Base-by-base conservation (phyloP, 176 grass and related monocot species). In the Puccinellia tenuiflora region DNA sequence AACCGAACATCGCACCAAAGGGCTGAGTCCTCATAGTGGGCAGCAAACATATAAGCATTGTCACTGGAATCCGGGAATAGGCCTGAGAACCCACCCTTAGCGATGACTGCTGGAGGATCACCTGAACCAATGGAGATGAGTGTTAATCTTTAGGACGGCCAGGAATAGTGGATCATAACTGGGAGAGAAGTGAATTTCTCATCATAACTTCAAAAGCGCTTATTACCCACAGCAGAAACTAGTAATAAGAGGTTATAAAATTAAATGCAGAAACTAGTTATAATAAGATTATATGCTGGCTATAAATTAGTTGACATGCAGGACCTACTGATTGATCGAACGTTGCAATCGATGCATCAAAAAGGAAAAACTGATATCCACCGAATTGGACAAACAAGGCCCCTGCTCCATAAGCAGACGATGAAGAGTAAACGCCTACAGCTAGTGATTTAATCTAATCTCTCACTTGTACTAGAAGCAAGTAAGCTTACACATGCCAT, bases 41-140 rank as follows among this genome's bases (percentile, higher is more conserved):
- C 6, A 65, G 12, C 9, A 47, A 85, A 62, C 67, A 9, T 3
- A 51, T 97, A 97, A 39, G 95, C 90, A 54, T 0, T 0, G 0
- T 0, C 7, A 68, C 96, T 98, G 75, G 96, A 98, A 85, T 98
- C 96, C 0, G 91, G 96, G 38, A 98, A 98, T 14, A 93, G 76
- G 38, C 96, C 96, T 0, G 96, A 98, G 66, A 98, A 96, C 4
- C 96, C 96, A 3, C 96, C 96, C 76, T 84, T 98, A 12, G 91
- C 93, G 38, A 98, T 75, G 45, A 98, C 50, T 71, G 37, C 35
- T 37, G 93, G 96, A 81, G 76, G 0, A 25, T 92, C 70, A 7
- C 96, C 96, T 98, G 92, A 18, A 84, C 79, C 33, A 80, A 75
- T 10, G 47, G 47, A 87, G 68, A 85, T 75, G 33, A n/a, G 34